These are phyloP conservation scores for Fraxinus floribunda DNA, from an alignment of 305 asterid species.

Conservation along the genomic window DNA sequence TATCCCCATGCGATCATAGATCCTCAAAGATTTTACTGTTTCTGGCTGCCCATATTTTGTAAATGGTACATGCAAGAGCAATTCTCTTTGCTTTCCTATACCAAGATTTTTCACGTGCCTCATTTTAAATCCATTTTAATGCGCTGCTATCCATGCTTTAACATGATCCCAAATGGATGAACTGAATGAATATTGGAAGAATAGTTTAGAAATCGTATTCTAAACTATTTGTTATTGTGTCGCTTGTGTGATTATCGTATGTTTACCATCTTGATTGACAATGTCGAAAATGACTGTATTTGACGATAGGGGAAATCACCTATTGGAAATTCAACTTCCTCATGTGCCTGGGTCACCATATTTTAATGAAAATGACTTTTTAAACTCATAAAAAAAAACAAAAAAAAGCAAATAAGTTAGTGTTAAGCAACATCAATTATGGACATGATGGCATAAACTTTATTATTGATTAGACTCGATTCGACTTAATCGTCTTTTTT, in stretches of 20 bases:
- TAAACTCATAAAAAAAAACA: too few species aligned
- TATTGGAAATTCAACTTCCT: too few species aligned
- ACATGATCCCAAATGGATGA: not conserved
- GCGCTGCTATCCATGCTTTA: not conserved
- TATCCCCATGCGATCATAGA: not conserved
- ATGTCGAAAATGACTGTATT: not conserved
- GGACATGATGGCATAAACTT: not conserved
- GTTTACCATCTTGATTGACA: not conserved
- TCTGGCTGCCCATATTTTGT: not conserved
- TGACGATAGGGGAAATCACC: too few species aligned
- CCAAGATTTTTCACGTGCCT: not conserved
- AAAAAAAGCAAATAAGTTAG: not conserved
- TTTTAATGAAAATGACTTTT: not conserved
- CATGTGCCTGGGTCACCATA: too few species aligned
- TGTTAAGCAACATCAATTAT: not conserved
- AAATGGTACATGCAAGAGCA: not conserved
- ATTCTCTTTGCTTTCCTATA: not conserved
- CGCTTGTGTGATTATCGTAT: too few species aligned
- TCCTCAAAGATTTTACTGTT: not conserved
- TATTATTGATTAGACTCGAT: not conserved
- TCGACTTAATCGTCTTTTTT: not conserved
- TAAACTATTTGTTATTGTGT: not conserved
- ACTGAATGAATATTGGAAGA: not conserved
- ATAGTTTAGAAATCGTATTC: too few species aligned
- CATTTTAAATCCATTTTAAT: too few species aligned